These are phyloP conservation scores for Termitomyces sp. DNA, from an alignment of 768 basidiomycete species.

Conservation along the genomic window DNA sequence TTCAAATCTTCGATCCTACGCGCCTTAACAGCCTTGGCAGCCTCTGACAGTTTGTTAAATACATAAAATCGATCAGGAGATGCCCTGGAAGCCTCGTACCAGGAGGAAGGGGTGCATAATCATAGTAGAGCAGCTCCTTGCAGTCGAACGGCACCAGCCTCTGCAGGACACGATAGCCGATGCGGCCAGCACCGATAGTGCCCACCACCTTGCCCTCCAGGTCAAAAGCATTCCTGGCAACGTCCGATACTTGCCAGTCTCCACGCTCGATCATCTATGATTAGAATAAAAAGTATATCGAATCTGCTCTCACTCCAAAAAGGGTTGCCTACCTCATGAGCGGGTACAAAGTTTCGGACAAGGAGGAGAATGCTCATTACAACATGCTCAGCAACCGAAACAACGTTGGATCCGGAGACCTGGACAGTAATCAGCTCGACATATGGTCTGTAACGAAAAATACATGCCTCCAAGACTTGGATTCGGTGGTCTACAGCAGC, in stretches of 20 bases:
- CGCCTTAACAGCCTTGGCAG: conserved; percentile 61
- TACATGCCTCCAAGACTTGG: conserved; percentile 65
- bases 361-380: conserved; percentile 88
- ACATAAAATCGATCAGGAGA: neutral
- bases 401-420: conserved; percentile 88
- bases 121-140: conserved; percentile 90
- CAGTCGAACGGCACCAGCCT: conserved; percentile 79
- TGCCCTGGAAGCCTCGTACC: conserved; percentile 27
- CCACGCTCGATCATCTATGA: conserved; percentile 70
- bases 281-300: neutral
- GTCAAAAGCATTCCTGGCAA: conserved; percentile 84
- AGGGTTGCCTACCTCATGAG: conserved; percentile 60
- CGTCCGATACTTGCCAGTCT: conserved; percentile 83
- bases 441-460: neutral
- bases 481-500: conserved; percentile 78
- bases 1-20: conserved; percentile 79
- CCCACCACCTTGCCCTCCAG: conserved; percentile 90
- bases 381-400: conserved; percentile 89
- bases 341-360: conserved; percentile 86
- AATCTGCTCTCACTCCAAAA: neutral
- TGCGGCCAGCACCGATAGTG: conserved; percentile 77
- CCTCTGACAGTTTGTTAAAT: conserved; percentile 35
- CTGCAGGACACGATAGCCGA: conserved; percentile 85
- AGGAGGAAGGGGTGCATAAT: conserved; percentile 70
- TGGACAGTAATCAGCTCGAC: conserved; percentile 19